phyloP scores from a whole-genome alignment of 1,284 basidiomycete genomes.

The Vanrija sp. region DNA sequence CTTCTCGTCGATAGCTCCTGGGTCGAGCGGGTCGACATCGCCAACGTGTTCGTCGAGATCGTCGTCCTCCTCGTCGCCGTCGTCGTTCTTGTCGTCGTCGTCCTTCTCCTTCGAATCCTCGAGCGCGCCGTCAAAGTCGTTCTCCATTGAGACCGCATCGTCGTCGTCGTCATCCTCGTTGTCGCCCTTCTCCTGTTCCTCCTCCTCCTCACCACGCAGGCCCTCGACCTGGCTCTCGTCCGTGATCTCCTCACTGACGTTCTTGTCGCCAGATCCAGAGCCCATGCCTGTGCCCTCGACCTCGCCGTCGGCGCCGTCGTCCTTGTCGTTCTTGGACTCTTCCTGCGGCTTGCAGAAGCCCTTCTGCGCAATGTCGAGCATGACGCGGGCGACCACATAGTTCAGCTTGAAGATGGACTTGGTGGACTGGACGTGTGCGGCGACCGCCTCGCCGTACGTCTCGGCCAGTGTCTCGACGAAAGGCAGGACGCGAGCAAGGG shows the following conservation, averaged over 20 bases:
- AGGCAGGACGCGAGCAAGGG: constrained; percentile 36
- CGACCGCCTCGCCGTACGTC: constrained; percentile 52
- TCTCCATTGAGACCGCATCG: constrained; percentile 57
- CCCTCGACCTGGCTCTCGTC: constrained; percentile 97
- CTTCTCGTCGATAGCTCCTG: constrained; percentile 88
- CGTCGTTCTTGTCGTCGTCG: constrained; percentile 57
- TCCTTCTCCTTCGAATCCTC: constrained; percentile 66
- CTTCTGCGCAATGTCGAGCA: constrained; percentile 70
- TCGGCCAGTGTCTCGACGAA: constrained; percentile 55
- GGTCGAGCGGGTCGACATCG: constrained; percentile 80
- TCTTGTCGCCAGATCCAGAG: constrained; percentile 74
- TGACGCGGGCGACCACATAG: constrained; percentile 69
- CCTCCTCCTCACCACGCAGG: constrained; percentile 67
- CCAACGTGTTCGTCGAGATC: constrained; percentile 78
- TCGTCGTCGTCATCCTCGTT: constrained; percentile 62
- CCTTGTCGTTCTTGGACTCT: constrained; percentile 53
- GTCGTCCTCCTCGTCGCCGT: constrained; percentile 56
- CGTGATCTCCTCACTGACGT: constrained; percentile 87
- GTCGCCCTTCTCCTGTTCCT: constrained; percentile 54
- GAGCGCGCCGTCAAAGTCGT: constrained; percentile 69
- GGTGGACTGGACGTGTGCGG: constrained; percentile 45
- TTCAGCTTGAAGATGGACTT: constrained; percentile 78
- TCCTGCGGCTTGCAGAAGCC: constrained; percentile 92
- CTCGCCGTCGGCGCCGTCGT: constrained; percentile 55
- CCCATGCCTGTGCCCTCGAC: constrained; percentile 78